phyloP scores from a whole-genome alignment of 768 basidiomycete genomes.

The Leccinum broughii region DNA sequence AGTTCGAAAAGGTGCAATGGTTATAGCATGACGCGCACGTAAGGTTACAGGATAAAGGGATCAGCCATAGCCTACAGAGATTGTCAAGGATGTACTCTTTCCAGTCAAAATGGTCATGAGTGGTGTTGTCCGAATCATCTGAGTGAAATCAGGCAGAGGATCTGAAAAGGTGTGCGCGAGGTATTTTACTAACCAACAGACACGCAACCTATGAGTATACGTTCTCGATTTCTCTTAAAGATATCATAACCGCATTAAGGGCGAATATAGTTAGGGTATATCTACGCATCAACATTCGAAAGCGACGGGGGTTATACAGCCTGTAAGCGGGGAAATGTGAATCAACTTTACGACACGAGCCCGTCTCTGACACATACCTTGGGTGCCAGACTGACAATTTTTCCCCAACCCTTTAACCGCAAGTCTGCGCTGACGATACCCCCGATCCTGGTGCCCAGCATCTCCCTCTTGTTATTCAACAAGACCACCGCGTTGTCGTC shows the following conservation, averaged over 20 bases:
- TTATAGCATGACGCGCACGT: constrained; percentile 12
- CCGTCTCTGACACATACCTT: constrained; percentile 51
- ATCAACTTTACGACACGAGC: neutral
- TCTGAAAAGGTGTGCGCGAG: neutral
- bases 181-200: neutral
- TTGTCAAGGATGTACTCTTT: neutral
- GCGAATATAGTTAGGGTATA: constrained; percentile 13
- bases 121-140: constrained; percentile 16
- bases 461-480: constrained; percentile 93
- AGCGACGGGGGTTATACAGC: constrained; percentile 15
- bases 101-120: constrained; percentile 5
- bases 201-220: neutral
- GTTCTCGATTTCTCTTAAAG: neutral
- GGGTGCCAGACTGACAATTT: constrained; percentile 89
- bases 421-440: constrained; percentile 92
- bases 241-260: neutral
- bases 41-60: neutral
- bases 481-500: constrained; percentile 97
- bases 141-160: neutral
- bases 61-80: neutral
- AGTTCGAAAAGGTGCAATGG: neutral
- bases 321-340: neutral
- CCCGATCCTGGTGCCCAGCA: constrained; percentile 93
- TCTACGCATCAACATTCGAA: constrained; percentile 2
- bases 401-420: constrained; percentile 90